These are phyloP conservation scores for Globisporangium heterothallicum DNA, from an alignment of 352 stramenopile genomes.

Conservation along the genomic window DNA sequence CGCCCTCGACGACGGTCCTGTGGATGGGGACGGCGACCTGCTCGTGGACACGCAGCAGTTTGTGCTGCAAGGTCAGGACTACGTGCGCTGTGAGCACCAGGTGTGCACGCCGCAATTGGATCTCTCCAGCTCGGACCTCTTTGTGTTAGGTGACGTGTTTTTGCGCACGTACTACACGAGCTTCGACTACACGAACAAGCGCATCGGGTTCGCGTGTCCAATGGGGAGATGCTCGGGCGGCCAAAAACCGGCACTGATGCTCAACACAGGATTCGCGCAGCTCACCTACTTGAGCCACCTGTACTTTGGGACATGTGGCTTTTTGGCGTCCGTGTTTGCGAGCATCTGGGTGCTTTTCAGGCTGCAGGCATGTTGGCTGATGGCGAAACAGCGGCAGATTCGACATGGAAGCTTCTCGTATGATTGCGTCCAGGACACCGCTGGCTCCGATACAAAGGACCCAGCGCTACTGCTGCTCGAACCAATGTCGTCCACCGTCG, in stretches of 20 bases:
- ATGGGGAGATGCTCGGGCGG: conserved; percentile 1
- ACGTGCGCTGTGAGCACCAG: conserved; percentile 26
- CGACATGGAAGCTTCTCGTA: background rate
- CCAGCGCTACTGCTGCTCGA: background rate
- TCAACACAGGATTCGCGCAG: conserved; percentile 7
- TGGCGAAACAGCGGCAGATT: conserved; percentile 1
- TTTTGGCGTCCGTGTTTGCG: background rate
- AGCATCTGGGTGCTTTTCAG: background rate
- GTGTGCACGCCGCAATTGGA: conserved; percentile 30
- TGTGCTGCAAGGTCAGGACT: conserved; percentile 29
- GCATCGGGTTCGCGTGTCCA: conserved; percentile 28
- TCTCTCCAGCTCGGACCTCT: conserved; percentile 10
- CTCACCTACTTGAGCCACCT: conserved; percentile 7
- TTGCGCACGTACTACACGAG: conserved; percentile 36
- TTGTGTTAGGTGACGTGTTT: conserved; percentile 9
- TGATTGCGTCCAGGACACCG: too few species aligned
- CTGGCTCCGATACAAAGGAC: conserved; percentile 1
- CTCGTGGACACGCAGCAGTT: conserved; percentile 11
- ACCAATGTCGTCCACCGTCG: background rate
- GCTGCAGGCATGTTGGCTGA: conserved; percentile 2
- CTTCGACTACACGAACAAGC: conserved; percentile 24
- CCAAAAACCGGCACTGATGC: conserved; percentile 3
- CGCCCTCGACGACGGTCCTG: background rate
- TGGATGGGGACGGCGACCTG: background rate
- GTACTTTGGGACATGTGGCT: conserved; percentile 5